Evolutionary conservation across 2,329 filamentous ascomycete genomes (phyloP), one percentile per base, ranked within the genome.

Genomic region (Fusarium tanahbumbuense): DNA sequence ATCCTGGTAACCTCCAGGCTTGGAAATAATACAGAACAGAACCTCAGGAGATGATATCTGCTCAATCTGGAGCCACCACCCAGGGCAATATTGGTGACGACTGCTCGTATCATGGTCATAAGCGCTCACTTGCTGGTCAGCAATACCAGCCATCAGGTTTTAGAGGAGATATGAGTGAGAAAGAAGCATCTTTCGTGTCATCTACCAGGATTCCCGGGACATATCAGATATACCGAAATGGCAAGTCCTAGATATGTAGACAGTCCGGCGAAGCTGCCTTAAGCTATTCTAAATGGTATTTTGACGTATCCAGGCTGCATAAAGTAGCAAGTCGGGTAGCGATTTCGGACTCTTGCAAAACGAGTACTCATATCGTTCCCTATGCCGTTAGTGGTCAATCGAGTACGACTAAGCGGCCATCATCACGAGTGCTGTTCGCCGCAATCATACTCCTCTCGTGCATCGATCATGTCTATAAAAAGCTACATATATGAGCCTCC

Each of bases 1-100:
- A 64, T 49, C 67, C 62, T 54, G 25, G 44, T 40, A 37, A 56
- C 28, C 8, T 7, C 16, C 9, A 32, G 16, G 23, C 44, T 32
- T 28, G 34, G 25, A 40, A 20, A 57, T 18, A 22, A 25, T 30
- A 15, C 18, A 20, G 25, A 34, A n/a, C 8, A 28, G 16, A 28
- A 9, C 4, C 13, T 22, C 6, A 25, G 20, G 30, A 15, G 20
- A 37, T 6, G 4, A 45, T 50, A 66, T 20, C 32, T 41, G 25
- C 25, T 34, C 48, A 52, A 40, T 52, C 13, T 7, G 23, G 48
- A 27, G 48, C 48, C 48, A 52, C 32, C 47, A 46, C 34, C 32
- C 23, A 32, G 23, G 40, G 25, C 40, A 20, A 25, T 23, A 15
- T 13, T 22, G 16, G 32, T 40, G 45, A 15, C n/a, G 28, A 37